Evolutionary conservation across 179 eudicot genomes (phyloP).

Genomic region (Amaranthus tricolor): DNA sequence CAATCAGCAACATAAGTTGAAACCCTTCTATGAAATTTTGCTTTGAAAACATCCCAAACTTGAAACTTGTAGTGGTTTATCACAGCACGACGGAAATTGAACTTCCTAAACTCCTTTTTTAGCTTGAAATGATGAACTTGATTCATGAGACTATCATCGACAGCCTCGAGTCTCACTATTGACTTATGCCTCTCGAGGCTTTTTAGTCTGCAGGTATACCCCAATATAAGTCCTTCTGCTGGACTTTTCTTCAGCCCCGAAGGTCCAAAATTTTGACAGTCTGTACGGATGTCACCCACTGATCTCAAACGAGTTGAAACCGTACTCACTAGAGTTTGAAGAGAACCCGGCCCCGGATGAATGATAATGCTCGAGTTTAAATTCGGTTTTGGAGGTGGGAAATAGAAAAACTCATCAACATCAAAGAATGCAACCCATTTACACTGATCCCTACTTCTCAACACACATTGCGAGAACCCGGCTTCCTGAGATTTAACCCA

Average conservation of each 20-base stretch:
- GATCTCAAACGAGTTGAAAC: slow-evolving; percentile 31
- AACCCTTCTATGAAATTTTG: slow-evolving; percentile 78
- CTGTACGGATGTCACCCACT: slow-evolving; percentile 66
- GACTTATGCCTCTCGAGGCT: slow-evolving; percentile 85
- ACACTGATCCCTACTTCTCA: slow-evolving; percentile 64
- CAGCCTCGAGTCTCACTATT: slow-evolving; percentile 65
- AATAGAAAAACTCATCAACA: slow-evolving; percentile 82
- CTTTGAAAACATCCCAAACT: slow-evolving; percentile 78
- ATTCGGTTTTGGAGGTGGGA: slow-evolving; percentile 41
- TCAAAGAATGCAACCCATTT: slow-evolving; percentile 91
- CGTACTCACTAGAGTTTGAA: slow-evolving; percentile 47
- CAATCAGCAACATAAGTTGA: slow-evolving; percentile 95
- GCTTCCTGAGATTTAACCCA: slow-evolving; percentile 98
- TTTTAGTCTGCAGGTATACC: slow-evolving; percentile 78
- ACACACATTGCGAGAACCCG: slow-evolving; percentile 85
- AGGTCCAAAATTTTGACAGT: slow-evolving; percentile 78
- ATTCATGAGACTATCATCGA: slow-evolving; percentile 59
- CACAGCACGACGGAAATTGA: slow-evolving; percentile 38
- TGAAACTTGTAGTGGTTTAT: slow-evolving; percentile 93
- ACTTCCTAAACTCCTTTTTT: slow-evolving; percentile 41
- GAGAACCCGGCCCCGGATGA: slow-evolving; percentile 44
- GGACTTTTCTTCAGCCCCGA: slow-evolving; percentile 60
- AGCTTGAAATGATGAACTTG: slow-evolving; percentile 82
- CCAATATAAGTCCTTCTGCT: slow-evolving; percentile 51
- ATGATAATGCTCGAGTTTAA: slow-evolving; percentile 8